These are phyloP conservation scores for Ogataea nakhonphanomensis DNA, from an alignment of 805 yeast genomes.

Conservation along the genomic window DNA sequence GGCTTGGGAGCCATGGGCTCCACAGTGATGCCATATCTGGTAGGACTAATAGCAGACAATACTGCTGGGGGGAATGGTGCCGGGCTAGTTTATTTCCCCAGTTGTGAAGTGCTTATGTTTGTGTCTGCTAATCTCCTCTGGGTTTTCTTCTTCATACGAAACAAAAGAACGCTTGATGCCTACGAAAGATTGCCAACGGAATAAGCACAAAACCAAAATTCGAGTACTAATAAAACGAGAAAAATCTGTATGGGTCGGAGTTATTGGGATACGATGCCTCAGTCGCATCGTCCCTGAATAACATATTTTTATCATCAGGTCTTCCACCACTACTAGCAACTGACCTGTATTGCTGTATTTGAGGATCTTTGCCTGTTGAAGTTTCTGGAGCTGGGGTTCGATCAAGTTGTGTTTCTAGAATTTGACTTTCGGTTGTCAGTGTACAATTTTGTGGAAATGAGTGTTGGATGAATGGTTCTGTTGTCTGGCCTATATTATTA, in stretches of 20 bases:
- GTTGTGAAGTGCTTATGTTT: slow-evolving; percentile 22
- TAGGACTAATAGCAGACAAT: slow-evolving; percentile 46
- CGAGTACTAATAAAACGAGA: background rate
- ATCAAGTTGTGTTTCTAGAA: too few relatives aligned
- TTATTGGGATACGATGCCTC: too few relatives aligned
- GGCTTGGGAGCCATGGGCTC: slow-evolving; percentile 83
- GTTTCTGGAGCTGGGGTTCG: too few relatives aligned
- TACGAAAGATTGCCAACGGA: slow-evolving; percentile 14
- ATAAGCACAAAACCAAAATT: background rate
- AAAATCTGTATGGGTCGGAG: too few relatives aligned
- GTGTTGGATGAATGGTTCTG: slow-evolving; percentile 11
- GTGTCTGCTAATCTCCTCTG: slow-evolving; percentile 25
- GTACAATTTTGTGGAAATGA: background rate
- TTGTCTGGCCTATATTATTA: slow-evolving; percentile 6
- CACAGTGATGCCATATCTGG: slow-evolving; percentile 65
- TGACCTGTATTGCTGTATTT: too few relatives aligned
- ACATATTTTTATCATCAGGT: too few relatives aligned
- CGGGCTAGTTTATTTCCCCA: slow-evolving; percentile 34
- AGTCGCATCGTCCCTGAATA: too few relatives aligned
- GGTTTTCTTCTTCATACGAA: slow-evolving; percentile 24
- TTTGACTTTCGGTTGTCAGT: too few relatives aligned
- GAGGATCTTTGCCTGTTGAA: too few relatives aligned
- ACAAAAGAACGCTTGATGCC: slow-evolving; percentile 18
- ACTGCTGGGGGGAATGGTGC: slow-evolving; percentile 28
- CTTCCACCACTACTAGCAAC: too few relatives aligned